Percentiles rank a stretch among this genome's conserved stretches.
Conservation (phyloP, 805 yeast genomes). For the Cyberlindnera sargentensis region DNA sequence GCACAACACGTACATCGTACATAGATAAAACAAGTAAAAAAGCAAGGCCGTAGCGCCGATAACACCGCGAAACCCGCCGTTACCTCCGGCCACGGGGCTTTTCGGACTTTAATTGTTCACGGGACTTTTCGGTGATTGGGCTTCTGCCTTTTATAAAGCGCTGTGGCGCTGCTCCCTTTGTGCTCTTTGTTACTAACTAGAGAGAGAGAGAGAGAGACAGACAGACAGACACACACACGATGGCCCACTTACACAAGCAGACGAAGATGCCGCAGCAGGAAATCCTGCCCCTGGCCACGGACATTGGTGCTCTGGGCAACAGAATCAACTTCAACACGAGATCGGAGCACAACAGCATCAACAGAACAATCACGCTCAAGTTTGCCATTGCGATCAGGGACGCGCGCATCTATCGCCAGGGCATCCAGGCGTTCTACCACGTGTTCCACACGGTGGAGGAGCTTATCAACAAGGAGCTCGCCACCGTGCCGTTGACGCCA, state of each 20-base stretch:
- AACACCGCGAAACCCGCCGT: background rate
- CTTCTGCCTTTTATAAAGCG: too few species aligned
- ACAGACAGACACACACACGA: background rate
- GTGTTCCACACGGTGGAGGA: constrained; percentile 60
- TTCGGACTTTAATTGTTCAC: background rate
- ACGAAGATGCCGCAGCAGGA: constrained; percentile 34
- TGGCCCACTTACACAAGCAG: constrained; percentile 6
- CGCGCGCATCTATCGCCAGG: constrained; percentile 72
- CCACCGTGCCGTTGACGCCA: constrained; percentile 21
- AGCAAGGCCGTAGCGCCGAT: too few species aligned
- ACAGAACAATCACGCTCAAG: constrained; percentile 61
- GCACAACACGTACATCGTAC: too few species aligned
- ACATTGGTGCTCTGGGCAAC: constrained; percentile 77
- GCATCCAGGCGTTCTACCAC: constrained; percentile 66
- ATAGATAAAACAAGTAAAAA: too few species aligned
- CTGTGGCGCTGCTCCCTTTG: too few species aligned
- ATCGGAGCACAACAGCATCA: constrained; percentile 57
- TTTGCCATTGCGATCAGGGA: constrained; percentile 73
- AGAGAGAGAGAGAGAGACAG: too few species aligned
- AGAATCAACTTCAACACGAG: constrained; percentile 69
- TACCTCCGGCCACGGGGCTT: background rate
- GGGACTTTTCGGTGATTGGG: constrained; percentile 1
- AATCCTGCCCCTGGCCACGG: constrained; percentile 71
- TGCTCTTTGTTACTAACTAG: too few species aligned
- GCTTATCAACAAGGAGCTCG: constrained; percentile 39